phyloP scores from a whole-genome alignment of 176 grass and related monocot species.

The Carex parvula region DNA sequence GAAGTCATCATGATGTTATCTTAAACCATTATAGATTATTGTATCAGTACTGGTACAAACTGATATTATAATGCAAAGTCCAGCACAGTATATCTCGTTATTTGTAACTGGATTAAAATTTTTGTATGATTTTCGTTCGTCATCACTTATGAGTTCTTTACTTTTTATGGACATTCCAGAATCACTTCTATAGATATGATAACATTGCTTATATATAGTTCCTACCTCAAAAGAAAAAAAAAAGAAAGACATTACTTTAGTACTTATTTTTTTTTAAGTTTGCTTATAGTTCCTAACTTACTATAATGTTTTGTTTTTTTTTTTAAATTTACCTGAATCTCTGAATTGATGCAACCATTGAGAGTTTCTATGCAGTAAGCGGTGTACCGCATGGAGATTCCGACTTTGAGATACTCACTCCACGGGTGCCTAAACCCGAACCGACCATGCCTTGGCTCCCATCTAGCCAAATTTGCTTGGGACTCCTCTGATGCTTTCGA shows the following conservation, averaged over 20 bases:
- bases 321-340: conserved; percentile 27
- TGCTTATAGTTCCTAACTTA: not conserved
- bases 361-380: conserved; percentile 90
- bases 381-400: conserved; percentile 65
- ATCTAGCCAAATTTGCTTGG: conserved; percentile 82
- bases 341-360: conserved; percentile 46
- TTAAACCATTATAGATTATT: not conserved
- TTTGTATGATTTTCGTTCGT: not conserved
- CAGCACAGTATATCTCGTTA: not conserved
- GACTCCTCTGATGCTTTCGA: conserved; percentile 87
- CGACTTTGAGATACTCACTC: conserved; percentile 67
- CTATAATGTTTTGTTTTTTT: not conserved
- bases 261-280: not conserved
- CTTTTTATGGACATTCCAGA: not conserved
- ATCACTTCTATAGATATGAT: not conserved
- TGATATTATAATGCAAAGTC: not conserved
- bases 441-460: conserved; percentile 69
- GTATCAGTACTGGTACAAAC: not conserved
- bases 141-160: not conserved
- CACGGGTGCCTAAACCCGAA: conserved; percentile 86
- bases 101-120: not conserved
- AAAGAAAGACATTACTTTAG: too few relatives aligned
- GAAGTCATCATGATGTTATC: not conserved
- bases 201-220: not conserved
- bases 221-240: too few relatives aligned